These are phyloP conservation scores for Fraxinus quadrangulata DNA, from an alignment of 257 asterid species.

Conservation along the genomic window DNA sequence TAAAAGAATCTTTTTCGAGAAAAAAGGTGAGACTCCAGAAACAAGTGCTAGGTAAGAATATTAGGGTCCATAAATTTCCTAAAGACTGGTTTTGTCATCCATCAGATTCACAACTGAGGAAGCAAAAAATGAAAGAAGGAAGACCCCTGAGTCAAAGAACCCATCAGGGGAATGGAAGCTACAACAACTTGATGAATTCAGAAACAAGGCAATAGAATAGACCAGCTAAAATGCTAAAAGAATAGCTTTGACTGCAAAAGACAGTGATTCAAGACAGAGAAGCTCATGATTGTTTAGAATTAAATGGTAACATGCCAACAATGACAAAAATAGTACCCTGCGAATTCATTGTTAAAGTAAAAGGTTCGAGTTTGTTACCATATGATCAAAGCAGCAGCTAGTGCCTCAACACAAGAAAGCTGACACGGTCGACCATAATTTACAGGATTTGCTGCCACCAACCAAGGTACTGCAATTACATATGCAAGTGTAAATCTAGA, in stretches of 20 bases:
- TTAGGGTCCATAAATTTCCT: not conserved
- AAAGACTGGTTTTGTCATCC: not conserved
- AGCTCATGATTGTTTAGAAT: not conserved
- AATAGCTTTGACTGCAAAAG: not conserved
- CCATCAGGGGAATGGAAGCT: not conserved
- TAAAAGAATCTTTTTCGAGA: not conserved
- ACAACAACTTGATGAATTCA: not conserved
- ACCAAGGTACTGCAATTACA: conserved; percentile 82
- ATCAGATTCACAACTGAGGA: not conserved
- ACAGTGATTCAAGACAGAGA: not conserved
- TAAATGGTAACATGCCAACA: not conserved
- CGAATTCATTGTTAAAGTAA: conserved; percentile 5
- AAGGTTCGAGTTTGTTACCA: conserved; percentile 50
- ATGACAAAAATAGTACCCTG: not conserved
- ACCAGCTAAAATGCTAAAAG: not conserved
- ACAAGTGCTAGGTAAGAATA: not conserved
- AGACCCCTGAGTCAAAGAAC: not conserved
- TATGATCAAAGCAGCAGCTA: conserved; percentile 90
- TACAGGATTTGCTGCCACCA: conserved; percentile 99
- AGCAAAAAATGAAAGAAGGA: not conserved
- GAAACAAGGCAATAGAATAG: not conserved
- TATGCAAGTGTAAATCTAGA: conserved; percentile 25
- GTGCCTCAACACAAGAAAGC: conserved; percentile 97
- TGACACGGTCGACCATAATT: conserved; percentile 95
- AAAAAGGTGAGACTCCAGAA: not conserved